Evolutionary conservation across 129 eudicot species (phyloP).

Genomic region (Saussurea involucrata): DNA sequence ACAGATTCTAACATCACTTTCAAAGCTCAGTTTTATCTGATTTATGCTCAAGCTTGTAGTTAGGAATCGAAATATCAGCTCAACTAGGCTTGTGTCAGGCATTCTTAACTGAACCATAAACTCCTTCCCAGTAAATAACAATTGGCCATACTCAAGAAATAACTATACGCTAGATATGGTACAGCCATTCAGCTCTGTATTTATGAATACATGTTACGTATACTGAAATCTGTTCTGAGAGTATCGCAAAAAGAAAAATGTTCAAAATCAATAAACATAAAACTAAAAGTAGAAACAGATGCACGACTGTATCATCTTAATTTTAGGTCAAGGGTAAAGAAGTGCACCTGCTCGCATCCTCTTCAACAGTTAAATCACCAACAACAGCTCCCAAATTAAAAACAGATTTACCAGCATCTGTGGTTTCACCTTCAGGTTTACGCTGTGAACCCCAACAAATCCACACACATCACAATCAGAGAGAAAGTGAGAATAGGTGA

Average conservation of each 20-base stretch:
- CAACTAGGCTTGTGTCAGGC: background rate
- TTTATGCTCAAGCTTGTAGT: background rate
- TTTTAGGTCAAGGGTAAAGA: background rate
- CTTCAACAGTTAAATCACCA: conserved; percentile 73
- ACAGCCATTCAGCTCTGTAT: background rate
- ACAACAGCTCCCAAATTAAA: conserved; percentile 76
- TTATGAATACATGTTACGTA: background rate
- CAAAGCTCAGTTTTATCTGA: background rate
- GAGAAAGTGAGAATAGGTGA: background rate
- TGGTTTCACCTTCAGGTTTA: conserved; percentile 33
- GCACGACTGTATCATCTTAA: background rate
- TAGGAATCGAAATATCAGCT: background rate
- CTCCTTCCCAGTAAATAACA: background rate
- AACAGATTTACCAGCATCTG: conserved; percentile 32
- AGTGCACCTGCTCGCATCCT: conserved; percentile 64
- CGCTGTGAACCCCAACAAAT: conserved; percentile 24
- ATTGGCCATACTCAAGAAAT: background rate
- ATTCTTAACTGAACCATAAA: background rate
- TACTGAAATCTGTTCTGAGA: background rate
- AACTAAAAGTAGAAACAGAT: background rate
- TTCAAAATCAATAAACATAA: background rate
- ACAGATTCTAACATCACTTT: background rate
- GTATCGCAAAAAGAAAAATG: background rate
- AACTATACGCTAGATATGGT: background rate
- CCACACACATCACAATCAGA: background rate